Conservation (phyloP, 179 eudicot genomes). For the Spergularia azorica region DNA sequence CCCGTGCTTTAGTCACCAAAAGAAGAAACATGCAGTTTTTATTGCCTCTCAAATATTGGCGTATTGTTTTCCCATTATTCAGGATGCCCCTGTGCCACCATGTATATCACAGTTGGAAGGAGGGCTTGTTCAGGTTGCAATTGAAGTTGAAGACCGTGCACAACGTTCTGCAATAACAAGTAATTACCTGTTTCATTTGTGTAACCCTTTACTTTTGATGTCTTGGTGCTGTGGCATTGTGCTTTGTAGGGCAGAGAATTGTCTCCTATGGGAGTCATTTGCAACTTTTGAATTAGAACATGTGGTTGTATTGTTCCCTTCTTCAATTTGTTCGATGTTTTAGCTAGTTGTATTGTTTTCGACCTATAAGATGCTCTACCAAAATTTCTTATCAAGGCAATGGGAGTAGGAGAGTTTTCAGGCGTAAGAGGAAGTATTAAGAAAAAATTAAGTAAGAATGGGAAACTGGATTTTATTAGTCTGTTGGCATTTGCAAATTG, state of each 20-base stretch:
- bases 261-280: background rate
- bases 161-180: constrained; percentile 91
- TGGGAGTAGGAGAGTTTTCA: too few species aligned
- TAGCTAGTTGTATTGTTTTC: too few species aligned
- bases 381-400: too few species aligned
- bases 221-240: constrained; percentile 1
- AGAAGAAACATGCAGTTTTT: background rate
- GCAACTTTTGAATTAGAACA: background rate
- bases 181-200: constrained; percentile 29
- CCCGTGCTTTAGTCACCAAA: background rate
- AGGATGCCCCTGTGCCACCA: constrained; percentile 99
- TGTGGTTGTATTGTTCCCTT: too few species aligned
- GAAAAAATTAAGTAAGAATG: too few species aligned
- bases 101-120: constrained; percentile 97
- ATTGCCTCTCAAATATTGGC: background rate
- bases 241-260: background rate
- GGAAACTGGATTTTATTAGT: too few species aligned
- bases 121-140: constrained; percentile 96
- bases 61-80: constrained; percentile 6
- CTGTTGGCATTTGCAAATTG: too few species aligned
- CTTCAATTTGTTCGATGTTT: too few species aligned
- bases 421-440: too few species aligned
- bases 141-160: constrained; percentile 98
- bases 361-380: too few species aligned
- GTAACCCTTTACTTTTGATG: background rate